Conservation (phyloP, 768 basidiomycete genomes). For the Clitopilus hobsonii region DNA sequence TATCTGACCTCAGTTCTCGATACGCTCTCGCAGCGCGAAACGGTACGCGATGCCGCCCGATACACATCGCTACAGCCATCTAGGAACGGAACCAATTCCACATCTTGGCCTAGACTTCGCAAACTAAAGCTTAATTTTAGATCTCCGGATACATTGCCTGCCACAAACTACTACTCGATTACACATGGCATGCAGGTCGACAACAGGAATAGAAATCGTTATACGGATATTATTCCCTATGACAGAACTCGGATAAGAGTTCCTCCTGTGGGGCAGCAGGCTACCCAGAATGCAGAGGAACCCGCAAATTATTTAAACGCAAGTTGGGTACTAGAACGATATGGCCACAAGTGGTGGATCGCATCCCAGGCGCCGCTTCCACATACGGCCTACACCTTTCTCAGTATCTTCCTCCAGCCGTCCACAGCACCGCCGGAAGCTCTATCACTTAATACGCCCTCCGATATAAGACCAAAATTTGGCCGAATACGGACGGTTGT, state of each 20-base stretch:
- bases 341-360: conserved; percentile 78
- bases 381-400: conserved; percentile 67
- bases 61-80: not conserved
- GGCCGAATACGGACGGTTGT: conserved; percentile 70
- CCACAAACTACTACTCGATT: conserved; percentile 48
- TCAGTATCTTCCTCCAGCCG: conserved; percentile 61
- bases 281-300: conserved; percentile 9
- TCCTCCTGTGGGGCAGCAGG: not conserved
- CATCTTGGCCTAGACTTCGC: not conserved
- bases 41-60: conserved; percentile 11
- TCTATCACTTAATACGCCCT: conserved; percentile 1
- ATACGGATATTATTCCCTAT: conserved; percentile 70
- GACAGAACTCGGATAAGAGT: conserved; percentile 76
- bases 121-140: not conserved
- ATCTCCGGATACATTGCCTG: not conserved
- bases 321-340: conserved; percentile 76
- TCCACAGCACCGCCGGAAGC: conserved; percentile 27
- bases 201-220: conserved; percentile 59
- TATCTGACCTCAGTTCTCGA: conserved; percentile 7
- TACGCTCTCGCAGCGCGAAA: conserved; percentile 10
- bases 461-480: conserved; percentile 12
- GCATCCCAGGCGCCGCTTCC: conserved; percentile 80
- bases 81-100: not conserved
- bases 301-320: conserved; percentile 71
- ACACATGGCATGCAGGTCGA: conserved; percentile 38